These are phyloP conservation scores for Chondrus crispus DNA, from an alignment of 23 red algal species.

Conservation along the genomic window DNA sequence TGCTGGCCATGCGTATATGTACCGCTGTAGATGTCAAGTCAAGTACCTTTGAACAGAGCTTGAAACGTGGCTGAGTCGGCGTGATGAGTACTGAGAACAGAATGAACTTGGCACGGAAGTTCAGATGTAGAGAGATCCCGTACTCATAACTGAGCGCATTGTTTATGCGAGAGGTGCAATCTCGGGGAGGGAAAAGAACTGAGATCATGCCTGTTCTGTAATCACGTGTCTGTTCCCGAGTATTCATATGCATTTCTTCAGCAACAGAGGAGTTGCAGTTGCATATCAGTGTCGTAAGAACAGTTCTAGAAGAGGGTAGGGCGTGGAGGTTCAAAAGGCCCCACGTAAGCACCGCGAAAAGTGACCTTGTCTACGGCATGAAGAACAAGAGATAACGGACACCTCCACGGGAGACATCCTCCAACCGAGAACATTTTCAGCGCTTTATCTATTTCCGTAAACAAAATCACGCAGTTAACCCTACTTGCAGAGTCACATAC, in stretches of 20 bases:
- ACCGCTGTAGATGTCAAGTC: conserved; percentile 92
- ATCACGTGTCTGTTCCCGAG: conserved; percentile 86
- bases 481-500: background rate
- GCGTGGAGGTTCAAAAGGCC: no score
- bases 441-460: no score
- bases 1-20: conserved; percentile 91
- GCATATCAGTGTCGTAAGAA: no score
- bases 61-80: conserved; percentile 97
- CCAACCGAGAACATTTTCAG: no score
- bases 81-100: conserved; percentile 95
- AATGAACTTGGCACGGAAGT: conserved; percentile 97
- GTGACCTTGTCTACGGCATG: no score
- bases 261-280: no score
- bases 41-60: conserved; percentile 88
- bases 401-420: no score
- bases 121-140: conserved; percentile 95
- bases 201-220: conserved; percentile 99
- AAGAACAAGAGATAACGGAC: no score
- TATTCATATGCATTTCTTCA: conserved; percentile 98
- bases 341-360: no score
- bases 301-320: no score
- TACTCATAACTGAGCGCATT: conserved; percentile 91
- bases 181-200: conserved; percentile 89
- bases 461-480: background rate
- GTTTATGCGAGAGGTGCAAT: conserved; percentile 78